phyloP scores from a whole-genome alignment of 129 eudicot genomes.

The Flaveria brownii region DNA sequence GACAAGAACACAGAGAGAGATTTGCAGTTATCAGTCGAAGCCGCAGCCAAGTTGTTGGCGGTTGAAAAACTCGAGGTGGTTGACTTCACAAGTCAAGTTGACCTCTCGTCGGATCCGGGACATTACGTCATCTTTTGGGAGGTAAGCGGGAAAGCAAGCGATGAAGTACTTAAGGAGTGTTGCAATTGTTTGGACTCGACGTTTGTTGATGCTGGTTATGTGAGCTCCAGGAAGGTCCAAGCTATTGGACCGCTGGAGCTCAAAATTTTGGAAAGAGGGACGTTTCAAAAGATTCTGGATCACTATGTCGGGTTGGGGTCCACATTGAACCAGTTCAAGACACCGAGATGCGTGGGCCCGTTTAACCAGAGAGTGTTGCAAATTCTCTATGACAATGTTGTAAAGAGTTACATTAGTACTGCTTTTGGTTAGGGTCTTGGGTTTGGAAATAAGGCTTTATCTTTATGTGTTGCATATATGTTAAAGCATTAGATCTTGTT shows the following conservation, averaged over 20 bases:
- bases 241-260: conserved; percentile 80
- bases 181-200: conserved; percentile 78
- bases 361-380: conserved; percentile 50
- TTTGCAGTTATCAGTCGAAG: conserved; percentile 63
- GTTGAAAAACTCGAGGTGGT: conserved; percentile 69
- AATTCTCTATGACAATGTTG: conserved; percentile 55
- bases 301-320: conserved; percentile 69
- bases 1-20: conserved; percentile 93
- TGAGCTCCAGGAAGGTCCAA: conserved; percentile 63
- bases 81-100: conserved; percentile 80
- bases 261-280: conserved; percentile 60
- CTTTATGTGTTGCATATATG: conserved; percentile 15
- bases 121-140: conserved; percentile 91
- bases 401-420: conserved; percentile 37
- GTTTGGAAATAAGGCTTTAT: not conserved
- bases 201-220: conserved; percentile 76
- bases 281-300: conserved; percentile 70
- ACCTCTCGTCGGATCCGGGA: conserved; percentile 62
- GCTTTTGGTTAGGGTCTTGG: conserved; percentile 26
- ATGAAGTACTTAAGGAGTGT: conserved; percentile 57
- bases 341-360: conserved; percentile 31
- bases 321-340: conserved; percentile 72
- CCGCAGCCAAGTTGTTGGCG: conserved; percentile 60
- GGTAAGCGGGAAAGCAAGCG: conserved; percentile 58
- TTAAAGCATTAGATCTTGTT: conserved; percentile 11